Evolutionary conservation across 2,329 filamentous ascomycete genomes (phyloP), one percentile per base, ranked within the genome.

Genomic region (Graphilbum sp.): DNA sequence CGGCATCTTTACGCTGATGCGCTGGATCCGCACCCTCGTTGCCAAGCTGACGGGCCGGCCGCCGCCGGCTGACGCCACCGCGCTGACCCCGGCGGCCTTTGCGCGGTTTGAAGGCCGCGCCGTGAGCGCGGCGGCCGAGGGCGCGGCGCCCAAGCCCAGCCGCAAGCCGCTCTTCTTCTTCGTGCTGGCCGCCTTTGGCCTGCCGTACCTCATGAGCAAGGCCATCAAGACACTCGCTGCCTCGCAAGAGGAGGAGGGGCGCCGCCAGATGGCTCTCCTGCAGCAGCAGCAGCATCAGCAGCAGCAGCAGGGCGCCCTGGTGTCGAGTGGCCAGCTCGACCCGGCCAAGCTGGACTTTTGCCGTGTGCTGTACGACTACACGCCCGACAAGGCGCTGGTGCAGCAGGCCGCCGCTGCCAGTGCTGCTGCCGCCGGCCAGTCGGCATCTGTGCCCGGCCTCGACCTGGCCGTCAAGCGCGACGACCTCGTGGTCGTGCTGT

Each of bases 151-250:
- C 4, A 78, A 75, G 49, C 87, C 88, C 16, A 94, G 84, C 53
- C 85, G 83, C 56, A 98, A 96, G 58, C 90, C 90, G 1, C 84
- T 98, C 50, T 71, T 98, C 53, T 88, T 98, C 66, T 98, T 98
- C 66, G 66, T 95, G 43, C 66, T 92, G 32, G 88, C 90, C 16
- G 87, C 93, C 5, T 94, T 98, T 51, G 92, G 90, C 38, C 69
- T 98, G 13, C 90, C 90, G 6, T 98, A 94, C 56, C 68, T 98
- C 35, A 95, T 98, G 87, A 79, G 82, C 60, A 98, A 95, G 62
- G 73, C 94, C 48, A 96, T 98, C 55, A 78, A 76, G 52, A 70
- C 83, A 1, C 68, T 98, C 30, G 85, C 87, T 15, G 74, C 79
- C 27, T 79, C 77, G 5, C 83, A 90, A 52, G 85, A 95, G 59